phyloP scores from a whole-genome alignment of 305 asterid genomes.

The Withania somnifera region DNA sequence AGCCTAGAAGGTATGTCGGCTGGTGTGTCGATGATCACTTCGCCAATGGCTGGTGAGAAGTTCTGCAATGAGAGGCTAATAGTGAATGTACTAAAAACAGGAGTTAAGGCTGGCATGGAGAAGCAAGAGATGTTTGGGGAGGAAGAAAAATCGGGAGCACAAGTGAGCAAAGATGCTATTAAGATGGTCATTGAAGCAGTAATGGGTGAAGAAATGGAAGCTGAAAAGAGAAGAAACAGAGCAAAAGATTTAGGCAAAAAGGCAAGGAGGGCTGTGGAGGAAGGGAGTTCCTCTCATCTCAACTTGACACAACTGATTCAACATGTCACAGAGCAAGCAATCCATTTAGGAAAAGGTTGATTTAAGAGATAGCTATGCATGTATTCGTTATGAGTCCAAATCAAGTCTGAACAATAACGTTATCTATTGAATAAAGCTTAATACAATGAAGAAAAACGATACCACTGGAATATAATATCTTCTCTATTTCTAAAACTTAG shows the following conservation, averaged over 20 bases:
- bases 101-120: constrained; percentile 30
- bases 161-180: constrained; percentile 23
- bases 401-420: too few species aligned
- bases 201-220: constrained; percentile 22
- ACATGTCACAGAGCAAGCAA: constrained; percentile 4
- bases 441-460: too few species aligned
- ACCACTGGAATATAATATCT: too few species aligned
- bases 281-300: constrained; percentile 31
- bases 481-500: too few species aligned
- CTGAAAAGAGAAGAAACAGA: constrained; percentile 27
- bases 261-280: constrained; percentile 27
- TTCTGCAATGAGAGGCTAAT: constrained; percentile 34
- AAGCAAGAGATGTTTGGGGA: constrained; percentile 17
- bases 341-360: too few species aligned
- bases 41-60: constrained; percentile 44
- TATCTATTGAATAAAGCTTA: too few species aligned
- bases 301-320: constrained; percentile 22
- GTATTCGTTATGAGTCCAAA: too few species aligned
- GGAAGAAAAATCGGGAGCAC: constrained; percentile 19
- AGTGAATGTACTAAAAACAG: constrained; percentile 17
- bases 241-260: constrained; percentile 22
- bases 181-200: constrained; percentile 17
- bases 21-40: constrained; percentile 29
- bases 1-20: too few species aligned
- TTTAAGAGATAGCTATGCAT: too few species aligned